A percentile compares a stretch with the other conserved stretches of the same genome.
These are phyloP conservation scores for Eutypa lata DNA, from an alignment of 2,329 filamentous ascomycete genomes.

Conservation along the genomic window DNA sequence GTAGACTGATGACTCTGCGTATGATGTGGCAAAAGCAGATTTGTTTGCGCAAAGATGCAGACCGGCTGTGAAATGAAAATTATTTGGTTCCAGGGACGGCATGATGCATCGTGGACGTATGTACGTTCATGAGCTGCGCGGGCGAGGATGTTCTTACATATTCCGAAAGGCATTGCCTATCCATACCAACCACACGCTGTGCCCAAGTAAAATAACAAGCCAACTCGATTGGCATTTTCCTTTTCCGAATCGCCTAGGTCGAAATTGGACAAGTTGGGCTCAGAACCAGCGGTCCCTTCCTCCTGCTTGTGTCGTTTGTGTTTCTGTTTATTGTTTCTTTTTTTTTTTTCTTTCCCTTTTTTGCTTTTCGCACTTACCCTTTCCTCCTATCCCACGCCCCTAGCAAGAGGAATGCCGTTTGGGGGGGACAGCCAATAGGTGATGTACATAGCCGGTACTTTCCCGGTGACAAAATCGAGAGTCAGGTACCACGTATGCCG, in stretches of 20 bases:
- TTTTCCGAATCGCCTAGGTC: not conserved
- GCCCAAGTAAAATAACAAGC: not conserved
- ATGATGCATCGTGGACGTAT: constrained; percentile 30
- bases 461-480: not conserved
- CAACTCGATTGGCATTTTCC: not conserved
- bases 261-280: not conserved
- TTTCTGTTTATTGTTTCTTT: not conserved
- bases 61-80: constrained; percentile 29
- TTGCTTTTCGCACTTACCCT: not conserved
- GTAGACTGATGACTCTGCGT: constrained; percentile 9
- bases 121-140: constrained; percentile 17
- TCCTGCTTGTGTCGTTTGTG: not conserved
- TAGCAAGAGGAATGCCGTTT: not conserved
- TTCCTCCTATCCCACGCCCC: not conserved
- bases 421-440: not conserved
- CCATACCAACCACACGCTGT: not conserved
- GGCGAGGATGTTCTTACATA: constrained; percentile 3
- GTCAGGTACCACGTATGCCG: not conserved
- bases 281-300: not conserved
- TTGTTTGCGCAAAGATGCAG: constrained; percentile 30
- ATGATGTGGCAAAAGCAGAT: constrained; percentile 29
- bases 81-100: constrained; percentile 27
- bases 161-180: not conserved
- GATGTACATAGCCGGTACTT: not conserved
- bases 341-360: not conserved